Conservation (phyloP, 306 rosid species). For the Canavalia gladiata region DNA sequence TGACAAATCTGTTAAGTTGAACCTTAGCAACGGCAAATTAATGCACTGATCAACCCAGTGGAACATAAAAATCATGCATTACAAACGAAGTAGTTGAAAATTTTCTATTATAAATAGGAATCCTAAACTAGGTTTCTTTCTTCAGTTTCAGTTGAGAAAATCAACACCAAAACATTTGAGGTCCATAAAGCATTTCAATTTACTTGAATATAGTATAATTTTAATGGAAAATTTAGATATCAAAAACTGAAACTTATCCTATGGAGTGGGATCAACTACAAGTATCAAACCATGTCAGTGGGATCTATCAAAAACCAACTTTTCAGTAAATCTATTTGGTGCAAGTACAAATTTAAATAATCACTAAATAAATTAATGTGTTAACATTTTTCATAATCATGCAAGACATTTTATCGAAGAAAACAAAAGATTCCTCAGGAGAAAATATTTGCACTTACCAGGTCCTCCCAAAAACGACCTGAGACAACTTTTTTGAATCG, state of each 20-base stretch:
- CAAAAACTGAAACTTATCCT: neutral
- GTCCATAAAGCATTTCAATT: conserved; percentile 16
- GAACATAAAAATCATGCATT: neutral
- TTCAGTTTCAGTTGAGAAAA: conserved; percentile 19
- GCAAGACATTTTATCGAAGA: conserved; percentile 18
- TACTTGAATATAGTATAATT: neutral
- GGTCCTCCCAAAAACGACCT: conserved; percentile 96
- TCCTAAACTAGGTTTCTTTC: neutral
- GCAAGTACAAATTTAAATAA: conserved; percentile 21
- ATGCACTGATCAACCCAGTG: conserved; percentile 6
- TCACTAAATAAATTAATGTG: neutral
- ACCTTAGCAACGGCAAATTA: neutral
- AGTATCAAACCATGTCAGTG: neutral
- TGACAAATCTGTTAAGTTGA: neutral
- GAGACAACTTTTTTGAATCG: conserved; percentile 88
- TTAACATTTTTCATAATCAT: conserved; percentile 21
- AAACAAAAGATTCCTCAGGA: neutral
- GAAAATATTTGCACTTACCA: conserved; percentile 65
- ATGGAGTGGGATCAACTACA: neutral
- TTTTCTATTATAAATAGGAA: neutral
- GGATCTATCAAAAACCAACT: neutral
- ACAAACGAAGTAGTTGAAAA: neutral
- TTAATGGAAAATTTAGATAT: conserved; percentile 7
- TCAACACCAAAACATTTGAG: conserved; percentile 18
- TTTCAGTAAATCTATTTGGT: conserved; percentile 9